A percentile compares a stretch with the other conserved stretches of the same genome.
These are phyloP conservation scores for Cryptosporidium viatorum DNA, from an alignment of 169 alveolate genomes.

Conservation along the genomic window DNA sequence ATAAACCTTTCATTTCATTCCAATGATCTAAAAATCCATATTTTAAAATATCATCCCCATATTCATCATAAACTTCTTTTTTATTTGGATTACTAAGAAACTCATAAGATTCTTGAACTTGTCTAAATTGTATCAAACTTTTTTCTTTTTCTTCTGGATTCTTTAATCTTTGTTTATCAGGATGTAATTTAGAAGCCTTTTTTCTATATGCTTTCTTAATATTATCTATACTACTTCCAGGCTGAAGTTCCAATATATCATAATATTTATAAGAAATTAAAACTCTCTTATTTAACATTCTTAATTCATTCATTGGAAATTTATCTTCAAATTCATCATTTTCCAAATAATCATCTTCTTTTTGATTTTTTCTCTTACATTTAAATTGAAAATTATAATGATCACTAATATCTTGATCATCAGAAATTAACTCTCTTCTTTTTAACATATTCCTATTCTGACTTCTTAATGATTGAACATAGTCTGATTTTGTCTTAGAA, in stretches of 20 bases:
- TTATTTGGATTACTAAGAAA: slow-evolving; percentile 49
- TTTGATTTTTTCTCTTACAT: not conserved
- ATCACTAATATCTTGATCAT: not conserved
- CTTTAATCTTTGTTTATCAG: slow-evolving; percentile 5
- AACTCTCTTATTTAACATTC: not conserved
- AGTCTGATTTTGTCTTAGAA: not conserved
- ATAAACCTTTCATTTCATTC: slow-evolving; percentile 12
- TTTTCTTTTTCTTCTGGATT: not conserved
- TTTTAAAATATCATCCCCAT: slow-evolving; percentile 53
- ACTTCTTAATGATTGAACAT: not conserved
- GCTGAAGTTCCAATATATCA: slow-evolving; percentile 8
- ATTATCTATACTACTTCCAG: not conserved
- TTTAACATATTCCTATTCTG: not conserved
- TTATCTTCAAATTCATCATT: not conserved
- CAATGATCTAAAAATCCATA: slow-evolving; percentile 31
- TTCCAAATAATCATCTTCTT: not conserved
- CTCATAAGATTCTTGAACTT: slow-evolving; percentile 49
- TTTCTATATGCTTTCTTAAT: slow-evolving; percentile 43
- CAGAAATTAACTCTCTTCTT: not conserved
- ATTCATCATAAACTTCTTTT: slow-evolving; percentile 48
- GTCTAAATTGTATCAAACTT: not conserved
- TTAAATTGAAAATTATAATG: not conserved
- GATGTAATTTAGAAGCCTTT: slow-evolving; percentile 47
- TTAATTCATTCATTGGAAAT: not conserved
- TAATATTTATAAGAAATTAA: slow-evolving; percentile 27